Conservation (phyloP, 306 rosid species). For the Arachis hypogaea region DNA sequence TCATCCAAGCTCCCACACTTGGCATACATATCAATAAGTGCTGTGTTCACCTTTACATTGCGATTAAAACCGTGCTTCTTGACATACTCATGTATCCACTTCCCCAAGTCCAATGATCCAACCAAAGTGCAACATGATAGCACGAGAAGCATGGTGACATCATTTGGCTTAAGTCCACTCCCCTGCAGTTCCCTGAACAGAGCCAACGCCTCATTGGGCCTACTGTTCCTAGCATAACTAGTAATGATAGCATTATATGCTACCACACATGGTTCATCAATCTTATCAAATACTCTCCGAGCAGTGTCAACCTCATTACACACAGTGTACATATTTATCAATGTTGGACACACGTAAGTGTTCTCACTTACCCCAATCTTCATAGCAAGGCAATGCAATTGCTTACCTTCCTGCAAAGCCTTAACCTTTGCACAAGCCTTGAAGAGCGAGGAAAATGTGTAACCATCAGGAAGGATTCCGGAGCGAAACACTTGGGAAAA, state of each 20-base stretch:
- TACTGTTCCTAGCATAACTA: conserved; percentile 68
- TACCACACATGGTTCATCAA: conserved; percentile 67
- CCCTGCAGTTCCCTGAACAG: conserved; percentile 79
- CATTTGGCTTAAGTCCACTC: conserved; percentile 61
- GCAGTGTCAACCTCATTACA: conserved; percentile 60
- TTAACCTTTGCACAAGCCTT: conserved; percentile 77
- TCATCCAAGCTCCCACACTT: conserved; percentile 44
- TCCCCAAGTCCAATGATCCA: conserved; percentile 76
- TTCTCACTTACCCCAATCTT: conserved; percentile 57
- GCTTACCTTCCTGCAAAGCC: conserved; percentile 71
- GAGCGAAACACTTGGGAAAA: conserved; percentile 43
- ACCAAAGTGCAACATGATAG: conserved; percentile 76
- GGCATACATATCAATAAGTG: conserved; percentile 83
- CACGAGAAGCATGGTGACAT: conserved; percentile 76
- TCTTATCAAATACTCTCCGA: conserved; percentile 69
- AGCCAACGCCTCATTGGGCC: conserved; percentile 78
- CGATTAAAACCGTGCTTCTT: conserved; percentile 69
- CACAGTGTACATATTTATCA: conserved; percentile 70
- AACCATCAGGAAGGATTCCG: conserved; percentile 69
- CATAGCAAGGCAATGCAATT: conserved; percentile 66
- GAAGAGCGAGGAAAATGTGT: conserved; percentile 78
- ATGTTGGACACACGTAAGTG: conserved; percentile 65
- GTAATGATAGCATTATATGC: conserved; percentile 71
- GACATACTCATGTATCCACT: conserved; percentile 86
- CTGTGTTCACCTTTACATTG: conserved; percentile 80